phyloP scores from a whole-genome alignment of 2,329 filamentous ascomycete species.

The Penicillium sp. region DNA sequence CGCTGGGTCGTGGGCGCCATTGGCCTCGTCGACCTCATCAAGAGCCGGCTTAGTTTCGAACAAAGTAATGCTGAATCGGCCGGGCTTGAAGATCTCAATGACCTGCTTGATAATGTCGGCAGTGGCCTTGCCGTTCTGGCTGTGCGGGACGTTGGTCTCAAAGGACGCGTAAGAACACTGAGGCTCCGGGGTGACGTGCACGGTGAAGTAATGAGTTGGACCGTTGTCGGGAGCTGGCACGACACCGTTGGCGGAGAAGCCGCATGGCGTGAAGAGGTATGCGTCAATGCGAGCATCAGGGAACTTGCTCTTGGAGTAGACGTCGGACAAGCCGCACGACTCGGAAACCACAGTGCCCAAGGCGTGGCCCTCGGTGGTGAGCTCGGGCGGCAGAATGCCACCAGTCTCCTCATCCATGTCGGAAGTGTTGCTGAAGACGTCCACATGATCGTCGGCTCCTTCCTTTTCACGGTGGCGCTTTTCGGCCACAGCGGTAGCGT shows the following conservation, averaged over 20 bases:
- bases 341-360: conserved; percentile 92
- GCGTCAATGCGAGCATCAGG: conserved; percentile 92
- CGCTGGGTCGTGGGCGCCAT: conserved; percentile 38
- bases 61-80: conserved; percentile 94
- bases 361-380: conserved; percentile 91
- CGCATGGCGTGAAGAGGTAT: conserved; percentile 94
- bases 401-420: conserved; percentile 58
- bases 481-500: conserved; percentile 88
- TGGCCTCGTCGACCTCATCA: conserved; percentile 37
- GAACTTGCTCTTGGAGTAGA: conserved; percentile 84
- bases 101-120: conserved; percentile 91
- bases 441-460: conserved; percentile 53
- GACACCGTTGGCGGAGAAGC: conserved; percentile 96
- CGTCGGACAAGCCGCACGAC: conserved; percentile 79
- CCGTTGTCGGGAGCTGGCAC: conserved; percentile 70
- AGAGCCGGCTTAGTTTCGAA: conserved; percentile 79
- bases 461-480: conserved; percentile 72
- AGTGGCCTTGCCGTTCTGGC: conserved; percentile 83
- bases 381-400: conserved; percentile 63
- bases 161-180: conserved; percentile 98
- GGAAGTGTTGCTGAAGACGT: conserved; percentile 78
- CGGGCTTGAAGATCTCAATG: conserved; percentile 92
- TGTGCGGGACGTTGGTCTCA: conserved; percentile 93
- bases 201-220: conserved; percentile 89
- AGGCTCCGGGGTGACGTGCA: conserved; percentile 96